Base-by-base conservation (phyloP, 2,329 filamentous ascomycete species). In the Onygenales sp. region DNA sequence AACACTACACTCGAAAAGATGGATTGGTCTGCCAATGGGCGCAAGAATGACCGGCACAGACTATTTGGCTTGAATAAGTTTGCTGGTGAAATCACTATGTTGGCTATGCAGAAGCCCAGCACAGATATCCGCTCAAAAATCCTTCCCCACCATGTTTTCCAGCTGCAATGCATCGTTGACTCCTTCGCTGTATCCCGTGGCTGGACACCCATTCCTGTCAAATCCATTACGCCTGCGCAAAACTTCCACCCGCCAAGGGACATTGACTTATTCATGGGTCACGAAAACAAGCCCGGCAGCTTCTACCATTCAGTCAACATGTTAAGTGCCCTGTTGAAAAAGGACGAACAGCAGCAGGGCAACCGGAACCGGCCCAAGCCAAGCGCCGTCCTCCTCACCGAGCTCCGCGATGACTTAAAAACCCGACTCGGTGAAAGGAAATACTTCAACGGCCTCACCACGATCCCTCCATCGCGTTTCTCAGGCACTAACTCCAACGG, bases 81-180 rank as follows among this genome's bases (percentile, higher is more conserved):
- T 58, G 73, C 74, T 5, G 67, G 66, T 2, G 61, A 64, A 0
- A 62, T 79, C 43, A 76, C 73, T 0, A 51, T 60, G n/a, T 63
- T 79, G 10, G 74, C 74, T 0, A 73, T 76, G 69, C 69, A 76
- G 54, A 74, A 74, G 51, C 64, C 63, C 0, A 68, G 64, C 0
- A 67, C 66, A 0, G 60, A 73, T 52, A 53, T 77, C 39, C 63
- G 66, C 6, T 52, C 61, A 0, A 71, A 59, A 36, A 76, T 80
- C 13, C 62, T 72, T 0, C 75, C 75, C 0, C 72, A 74, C 36
- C 70, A 74, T 55, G 72, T 79, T 1, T 77, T 80, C 54, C 69
- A 78, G 39, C 63, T 80, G 0, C 74, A 79, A 55, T 74, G 71
- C 53, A 75, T 79, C 36, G 68, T 78, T 10, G 77, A 79, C 54